Base-by-base conservation (phyloP, 2,329 filamentous ascomycete genomes). In the Trichoderma oligosporum region DNA sequence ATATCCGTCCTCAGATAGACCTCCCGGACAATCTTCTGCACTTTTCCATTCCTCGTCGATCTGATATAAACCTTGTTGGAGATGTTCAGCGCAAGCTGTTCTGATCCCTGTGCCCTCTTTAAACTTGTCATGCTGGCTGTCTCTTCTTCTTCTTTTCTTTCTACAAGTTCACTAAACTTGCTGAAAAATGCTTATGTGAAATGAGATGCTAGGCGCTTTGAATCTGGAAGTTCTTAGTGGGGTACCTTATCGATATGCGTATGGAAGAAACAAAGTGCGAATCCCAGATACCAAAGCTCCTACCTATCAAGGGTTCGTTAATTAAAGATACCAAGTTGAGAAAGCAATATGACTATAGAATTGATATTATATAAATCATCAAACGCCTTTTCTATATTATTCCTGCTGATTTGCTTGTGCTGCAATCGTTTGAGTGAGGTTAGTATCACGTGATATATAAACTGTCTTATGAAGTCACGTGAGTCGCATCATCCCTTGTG, bases 21-120 rank as follows among this genome's bases (percentile, higher is more conserved):
- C 78, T 99, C 94, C 67, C 92, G 86, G 64, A 99, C 94, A 68
- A 99, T 95, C 80, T 99, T 99, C 74, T 97, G 94, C 60, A 97
- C 93, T 77, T 97, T 97, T 73, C 94, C 94, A 73, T 86, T 94
- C 74, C 90, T 92, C 46, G 93, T 96, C 24, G 94, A 97, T 60
- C 94, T 84, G 62, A 99, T 89, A 70, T 95, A 99, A 66, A 95
- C 85, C 76, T 97, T 99, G 82, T 88, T 97, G 29, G 91, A 93
- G 63, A 97, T 87, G 69, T 88, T 96, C 45, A 86, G 79, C 27
- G 85, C 81, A 60, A 78, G 70, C 9, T 80, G 74, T 56, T 83
- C 81, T 24, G 75, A 71, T 24, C 77, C 78, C 44, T 78, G 69
- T 7, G 78, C 76, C 67, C 84, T 73, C 70, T 87, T 88, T 61